A percentile compares a stretch with the other conserved stretches of the same genome.
Conservation (phyloP, 139 green algal genomes). For the Coelastrella sp. region DNA sequence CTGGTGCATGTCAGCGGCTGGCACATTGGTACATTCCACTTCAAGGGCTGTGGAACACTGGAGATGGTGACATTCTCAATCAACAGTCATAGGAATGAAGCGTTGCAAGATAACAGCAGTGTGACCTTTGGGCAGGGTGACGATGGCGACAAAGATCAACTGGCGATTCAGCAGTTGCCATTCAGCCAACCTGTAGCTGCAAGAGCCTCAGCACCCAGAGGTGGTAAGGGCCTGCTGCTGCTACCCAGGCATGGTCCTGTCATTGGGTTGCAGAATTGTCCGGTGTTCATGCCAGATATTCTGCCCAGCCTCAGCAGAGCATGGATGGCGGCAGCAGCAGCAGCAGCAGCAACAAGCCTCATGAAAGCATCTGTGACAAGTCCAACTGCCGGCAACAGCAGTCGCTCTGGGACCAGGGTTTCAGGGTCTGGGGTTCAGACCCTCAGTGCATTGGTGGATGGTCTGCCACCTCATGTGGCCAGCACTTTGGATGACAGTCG, state of each 20-base stretch:
- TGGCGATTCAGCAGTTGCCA: neutral
- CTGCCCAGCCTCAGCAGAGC: conserved; percentile 12
- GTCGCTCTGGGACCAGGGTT: too few relatives aligned
- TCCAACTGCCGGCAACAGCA: too few relatives aligned
- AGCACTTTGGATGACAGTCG: too few relatives aligned
- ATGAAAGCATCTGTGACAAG: neutral
- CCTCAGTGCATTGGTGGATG: too few relatives aligned
- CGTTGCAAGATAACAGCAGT: neutral
- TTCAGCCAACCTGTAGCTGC: neutral
- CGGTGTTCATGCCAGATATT: neutral
- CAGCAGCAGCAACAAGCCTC: neutral
- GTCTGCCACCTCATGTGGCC: too few relatives aligned
- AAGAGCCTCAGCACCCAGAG: neutral
- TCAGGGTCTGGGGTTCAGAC: too few relatives aligned
- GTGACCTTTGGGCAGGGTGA: neutral
- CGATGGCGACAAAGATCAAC: neutral
- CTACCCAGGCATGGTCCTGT: neutral
- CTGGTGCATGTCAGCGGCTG: neutral
- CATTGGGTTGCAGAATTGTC: conserved; percentile 15
- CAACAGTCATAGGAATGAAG: neutral
- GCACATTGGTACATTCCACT: neutral
- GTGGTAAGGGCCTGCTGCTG: conserved; percentile 9
- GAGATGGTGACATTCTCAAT: conserved; percentile 24
- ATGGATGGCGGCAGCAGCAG: neutral
- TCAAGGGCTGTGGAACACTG: conserved; percentile 21